These are phyloP conservation scores for Globisporangium ultimum DNA, from an alignment of 352 stramenopile genomes.

Conservation along the genomic window DNA sequence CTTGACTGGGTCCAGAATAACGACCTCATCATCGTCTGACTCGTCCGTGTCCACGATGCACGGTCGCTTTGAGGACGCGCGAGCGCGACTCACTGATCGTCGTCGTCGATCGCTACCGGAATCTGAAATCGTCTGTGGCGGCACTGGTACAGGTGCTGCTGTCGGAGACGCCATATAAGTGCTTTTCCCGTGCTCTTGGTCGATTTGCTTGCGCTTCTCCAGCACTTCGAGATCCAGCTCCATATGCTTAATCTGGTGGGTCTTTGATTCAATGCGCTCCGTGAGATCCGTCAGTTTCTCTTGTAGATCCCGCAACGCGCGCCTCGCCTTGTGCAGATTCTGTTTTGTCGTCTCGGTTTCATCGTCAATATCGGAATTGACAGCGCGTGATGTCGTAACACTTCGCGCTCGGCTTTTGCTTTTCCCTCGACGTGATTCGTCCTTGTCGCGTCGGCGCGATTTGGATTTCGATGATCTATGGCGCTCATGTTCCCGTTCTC, in stretches of 20 bases:
- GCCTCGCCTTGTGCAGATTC: conserved; percentile 39
- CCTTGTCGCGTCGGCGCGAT: conserved; percentile 14
- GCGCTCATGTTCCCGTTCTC: too few species aligned
- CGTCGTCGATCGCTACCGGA: conserved; percentile 14
- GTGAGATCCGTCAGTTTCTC: conserved; percentile 31
- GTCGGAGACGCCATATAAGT: conserved; percentile 1
- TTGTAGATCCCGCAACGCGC: conserved; percentile 38
- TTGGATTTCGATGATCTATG: conserved; percentile 9
- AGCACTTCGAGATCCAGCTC: conserved; percentile 60
- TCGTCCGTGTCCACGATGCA: conserved; percentile 70
- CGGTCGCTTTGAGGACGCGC: conserved; percentile 40
- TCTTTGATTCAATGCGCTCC: conserved; percentile 43
- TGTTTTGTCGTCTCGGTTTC: conserved; percentile 41
- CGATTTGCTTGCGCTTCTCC: conserved; percentile 47
- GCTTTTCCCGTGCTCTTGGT: conserved; percentile 31
- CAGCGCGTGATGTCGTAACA: conserved; percentile 7
- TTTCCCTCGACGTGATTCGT: conserved; percentile 16
- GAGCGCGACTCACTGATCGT: conserved; percentile 30
- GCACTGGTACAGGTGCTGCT: neutral
- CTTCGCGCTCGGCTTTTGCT: conserved; percentile 17
- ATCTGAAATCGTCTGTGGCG: neutral
- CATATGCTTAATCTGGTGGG: conserved; percentile 65
- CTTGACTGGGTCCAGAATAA: conserved; percentile 44
- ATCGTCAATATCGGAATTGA: conserved; percentile 43
- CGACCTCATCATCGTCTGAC: conserved; percentile 40